Conservation (phyloP, 768 basidiomycete genomes). For the Suillus plorans region DNA sequence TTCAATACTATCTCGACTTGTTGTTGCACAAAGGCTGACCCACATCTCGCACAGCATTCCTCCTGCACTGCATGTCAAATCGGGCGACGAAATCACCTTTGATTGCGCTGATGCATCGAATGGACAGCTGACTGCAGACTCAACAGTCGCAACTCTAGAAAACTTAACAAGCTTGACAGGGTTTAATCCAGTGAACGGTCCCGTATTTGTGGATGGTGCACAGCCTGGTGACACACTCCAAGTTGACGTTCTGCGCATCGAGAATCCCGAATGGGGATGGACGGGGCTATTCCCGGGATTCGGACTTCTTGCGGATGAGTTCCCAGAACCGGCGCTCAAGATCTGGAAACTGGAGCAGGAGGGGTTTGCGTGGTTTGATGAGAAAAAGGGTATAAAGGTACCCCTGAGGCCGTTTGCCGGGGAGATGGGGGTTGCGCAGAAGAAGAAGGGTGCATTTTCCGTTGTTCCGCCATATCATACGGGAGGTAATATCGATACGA, state of each 20-base stretch:
- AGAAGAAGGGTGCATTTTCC: constrained; percentile 48
- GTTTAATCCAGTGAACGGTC: constrained; percentile 61
- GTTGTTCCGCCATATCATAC: constrained; percentile 64
- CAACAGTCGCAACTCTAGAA: constrained; percentile 36
- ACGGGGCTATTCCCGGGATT: constrained; percentile 60
- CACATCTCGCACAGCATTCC: constrained; percentile 39
- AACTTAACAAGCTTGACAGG: constrained; percentile 35
- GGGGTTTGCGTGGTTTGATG: constrained; percentile 52
- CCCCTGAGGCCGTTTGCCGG: constrained; percentile 60
- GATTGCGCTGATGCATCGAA: constrained; percentile 67
- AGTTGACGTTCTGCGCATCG: constrained; percentile 54
- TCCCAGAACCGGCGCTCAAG: constrained; percentile 48
- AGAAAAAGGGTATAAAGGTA: constrained; percentile 45
- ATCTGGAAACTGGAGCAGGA: constrained; percentile 49
- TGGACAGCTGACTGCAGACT: constrained; percentile 50
- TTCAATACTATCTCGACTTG: neutral
- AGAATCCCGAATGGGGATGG: constrained; percentile 63
- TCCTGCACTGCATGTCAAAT: constrained; percentile 48
- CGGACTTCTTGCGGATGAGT: constrained; percentile 57
- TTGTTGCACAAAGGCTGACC: neutral
- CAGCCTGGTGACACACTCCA: constrained; percentile 57
- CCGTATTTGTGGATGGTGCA: constrained; percentile 53
- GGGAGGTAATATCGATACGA: constrained; percentile 63
- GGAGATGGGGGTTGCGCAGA: constrained; percentile 63
- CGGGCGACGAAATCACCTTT: constrained; percentile 55